phyloP scores from a whole-genome alignment of 345 rosid species.

The Eutrema japonicum region DNA sequence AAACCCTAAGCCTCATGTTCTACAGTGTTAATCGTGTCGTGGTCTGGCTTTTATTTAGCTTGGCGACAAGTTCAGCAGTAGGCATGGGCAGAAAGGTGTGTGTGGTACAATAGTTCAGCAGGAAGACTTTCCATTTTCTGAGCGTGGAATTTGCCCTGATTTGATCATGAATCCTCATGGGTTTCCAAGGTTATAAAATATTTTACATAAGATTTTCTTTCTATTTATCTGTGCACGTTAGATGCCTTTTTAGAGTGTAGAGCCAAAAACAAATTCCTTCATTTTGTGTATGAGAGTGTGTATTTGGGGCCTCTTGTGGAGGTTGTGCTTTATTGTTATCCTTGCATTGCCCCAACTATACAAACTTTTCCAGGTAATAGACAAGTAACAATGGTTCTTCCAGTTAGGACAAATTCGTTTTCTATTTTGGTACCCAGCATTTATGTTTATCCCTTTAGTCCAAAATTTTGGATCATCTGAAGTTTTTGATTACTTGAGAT shows the following conservation, averaged over 20 bases:
- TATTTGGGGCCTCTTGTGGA: constrained; percentile 16
- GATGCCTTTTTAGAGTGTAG: constrained; percentile 10
- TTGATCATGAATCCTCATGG: constrained; percentile 99
- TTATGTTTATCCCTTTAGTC: neutral
- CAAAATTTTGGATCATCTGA: constrained; percentile 12
- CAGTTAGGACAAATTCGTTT: neutral
- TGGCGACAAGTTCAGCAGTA: constrained; percentile 98
- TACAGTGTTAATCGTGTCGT: constrained; percentile 18
- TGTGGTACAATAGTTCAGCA: constrained; percentile 93
- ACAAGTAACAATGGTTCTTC: neutral
- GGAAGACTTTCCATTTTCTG: constrained; percentile 97
- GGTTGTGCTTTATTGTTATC: neutral
- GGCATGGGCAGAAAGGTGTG: constrained; percentile 99
- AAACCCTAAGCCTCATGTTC: constrained; percentile 17
- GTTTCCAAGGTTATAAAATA: constrained; percentile 71
- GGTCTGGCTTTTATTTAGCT: constrained; percentile 49
- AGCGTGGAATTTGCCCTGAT: constrained; percentile 96
- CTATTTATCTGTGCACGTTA: constrained; percentile 14
- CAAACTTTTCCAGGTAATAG: neutral
- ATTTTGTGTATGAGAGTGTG: neutral
- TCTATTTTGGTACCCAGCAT: neutral
- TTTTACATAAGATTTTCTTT: constrained; percentile 16
- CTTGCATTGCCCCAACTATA: neutral
- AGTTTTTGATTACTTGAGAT: constrained; percentile 9
- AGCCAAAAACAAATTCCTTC: neutral